A percentile compares a stretch with the other conserved stretches of the same genome.
phyloP scores from a whole-genome alignment of 345 rosid genomes.

The Lepidium africanum region DNA sequence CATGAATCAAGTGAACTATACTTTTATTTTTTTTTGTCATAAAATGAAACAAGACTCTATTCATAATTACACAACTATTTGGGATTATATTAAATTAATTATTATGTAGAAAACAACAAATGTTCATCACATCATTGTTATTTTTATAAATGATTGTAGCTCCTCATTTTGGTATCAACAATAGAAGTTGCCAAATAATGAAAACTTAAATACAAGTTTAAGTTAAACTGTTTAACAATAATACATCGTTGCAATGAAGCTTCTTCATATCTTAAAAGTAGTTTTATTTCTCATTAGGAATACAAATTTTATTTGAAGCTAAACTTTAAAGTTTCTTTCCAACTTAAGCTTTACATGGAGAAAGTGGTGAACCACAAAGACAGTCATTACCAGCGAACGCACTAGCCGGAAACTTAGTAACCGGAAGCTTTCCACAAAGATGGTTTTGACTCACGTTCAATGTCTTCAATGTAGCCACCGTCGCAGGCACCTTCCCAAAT shows the following conservation, averaged over 20 bases:
- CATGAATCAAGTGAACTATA: too few relatives aligned
- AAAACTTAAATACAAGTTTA: background rate
- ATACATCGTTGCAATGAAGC: background rate
- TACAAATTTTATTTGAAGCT: background rate
- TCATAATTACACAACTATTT: too few relatives aligned
- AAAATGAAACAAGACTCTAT: too few relatives aligned
- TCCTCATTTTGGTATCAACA: background rate
- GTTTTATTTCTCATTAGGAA: background rate
- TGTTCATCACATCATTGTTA: too few relatives aligned
- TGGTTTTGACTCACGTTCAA: slow-evolving; percentile 53
- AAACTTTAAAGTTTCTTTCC: background rate
- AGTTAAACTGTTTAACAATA: background rate
- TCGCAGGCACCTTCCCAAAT: slow-evolving; percentile 48
- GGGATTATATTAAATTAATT: too few relatives aligned
- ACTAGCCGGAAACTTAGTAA: slow-evolving; percentile 43
- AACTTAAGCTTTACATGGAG: slow-evolving; percentile 33
- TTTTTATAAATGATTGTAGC: too few relatives aligned
- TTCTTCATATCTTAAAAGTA: background rate
- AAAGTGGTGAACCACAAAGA: slow-evolving; percentile 50
- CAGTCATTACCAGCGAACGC: slow-evolving; percentile 45
- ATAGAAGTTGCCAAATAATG: background rate
- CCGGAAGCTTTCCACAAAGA: slow-evolving; percentile 65
- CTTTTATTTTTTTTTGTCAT: too few relatives aligned
- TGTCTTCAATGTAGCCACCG: slow-evolving; percentile 34
- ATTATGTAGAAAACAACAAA: too few relatives aligned